Percentiles rank a stretch among this genome's conserved stretches.
Conservation (phyloP, 768 basidiomycete genomes). For the Tricholoma matsutake region DNA sequence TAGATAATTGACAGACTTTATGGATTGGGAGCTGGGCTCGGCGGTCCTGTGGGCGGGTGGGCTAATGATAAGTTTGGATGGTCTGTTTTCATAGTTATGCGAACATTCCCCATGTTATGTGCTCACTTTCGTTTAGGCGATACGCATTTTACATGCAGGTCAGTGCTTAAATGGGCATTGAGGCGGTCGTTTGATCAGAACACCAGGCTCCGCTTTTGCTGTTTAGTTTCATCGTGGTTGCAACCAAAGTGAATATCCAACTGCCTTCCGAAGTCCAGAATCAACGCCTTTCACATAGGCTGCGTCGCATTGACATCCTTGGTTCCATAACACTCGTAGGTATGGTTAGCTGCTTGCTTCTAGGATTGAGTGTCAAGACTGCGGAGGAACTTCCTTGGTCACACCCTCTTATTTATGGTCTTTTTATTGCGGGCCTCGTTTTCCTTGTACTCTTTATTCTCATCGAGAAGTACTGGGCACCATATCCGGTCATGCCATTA, state of each 20-base stretch:
- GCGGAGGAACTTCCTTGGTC: conserved; percentile 78
- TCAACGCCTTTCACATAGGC: conserved; percentile 57
- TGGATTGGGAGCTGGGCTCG: conserved; percentile 78
- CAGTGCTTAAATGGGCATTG: conserved; percentile 16
- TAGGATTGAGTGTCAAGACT: conserved; percentile 75
- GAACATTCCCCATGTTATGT: not conserved
- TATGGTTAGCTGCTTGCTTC: conserved; percentile 64
- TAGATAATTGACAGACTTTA: conserved; percentile 54
- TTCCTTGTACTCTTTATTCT: conserved; percentile 61
- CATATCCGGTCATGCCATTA: conserved; percentile 90
- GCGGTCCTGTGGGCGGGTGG: conserved; percentile 82
- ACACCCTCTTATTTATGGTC: conserved; percentile 65
- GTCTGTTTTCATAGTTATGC: conserved; percentile 40
- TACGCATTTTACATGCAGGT: conserved; percentile 87
- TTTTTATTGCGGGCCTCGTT: conserved; percentile 56
- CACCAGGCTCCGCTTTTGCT: conserved; percentile 71
- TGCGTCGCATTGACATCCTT: conserved; percentile 79
- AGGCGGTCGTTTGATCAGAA: not conserved
- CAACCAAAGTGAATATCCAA: conserved; percentile 73
- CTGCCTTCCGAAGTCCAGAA: conserved; percentile 65
- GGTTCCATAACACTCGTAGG: conserved; percentile 80
- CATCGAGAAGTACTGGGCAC: conserved; percentile 76
- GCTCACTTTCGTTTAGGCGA: conserved; percentile 49
- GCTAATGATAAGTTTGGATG: conserved; percentile 84
- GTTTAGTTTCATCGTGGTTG: conserved; percentile 68